These are phyloP conservation scores for Entomortierella chlamydospora DNA, from an alignment of 192 early-diverging fungal species.

Conservation along the genomic window DNA sequence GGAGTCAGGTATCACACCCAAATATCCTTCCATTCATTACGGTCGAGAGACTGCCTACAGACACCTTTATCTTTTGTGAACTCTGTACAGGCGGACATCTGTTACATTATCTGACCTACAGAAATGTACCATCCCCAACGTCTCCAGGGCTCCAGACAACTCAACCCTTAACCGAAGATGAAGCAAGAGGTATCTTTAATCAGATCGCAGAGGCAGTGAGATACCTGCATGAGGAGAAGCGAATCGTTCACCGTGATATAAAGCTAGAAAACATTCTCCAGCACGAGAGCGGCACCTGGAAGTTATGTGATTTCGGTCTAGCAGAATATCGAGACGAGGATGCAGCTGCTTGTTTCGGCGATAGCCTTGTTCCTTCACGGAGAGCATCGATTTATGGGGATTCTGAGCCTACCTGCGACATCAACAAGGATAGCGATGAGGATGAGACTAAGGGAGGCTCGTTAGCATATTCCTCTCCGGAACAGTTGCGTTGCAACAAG, in stretches of 20 bases:
- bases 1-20: conserved; percentile 74
- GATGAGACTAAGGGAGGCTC: conserved; percentile 64
- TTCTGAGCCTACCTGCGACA: not conserved
- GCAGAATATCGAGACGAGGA: conserved; percentile 67
- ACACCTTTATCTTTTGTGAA: conserved; percentile 81
- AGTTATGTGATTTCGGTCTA: conserved; percentile 93
- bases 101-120: conserved; percentile 61
- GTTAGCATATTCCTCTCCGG: conserved; percentile 78
- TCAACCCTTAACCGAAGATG: conserved; percentile 60
- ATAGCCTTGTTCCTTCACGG: conserved; percentile 10
- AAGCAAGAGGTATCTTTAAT: conserved; percentile 70
- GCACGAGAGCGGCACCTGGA: conserved; percentile 70
- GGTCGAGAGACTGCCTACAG: conserved; percentile 73
- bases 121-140: not conserved
- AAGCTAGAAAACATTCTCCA: conserved; percentile 94
- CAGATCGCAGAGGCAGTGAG: conserved; percentile 81
- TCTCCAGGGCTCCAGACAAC: not conserved
- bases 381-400: not conserved
- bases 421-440: not conserved
- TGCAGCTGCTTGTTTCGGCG: conserved; percentile 53
- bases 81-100: conserved; percentile 72
- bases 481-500: conserved; percentile 67
- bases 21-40: conserved; percentile 74
- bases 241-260: conserved; percentile 88
- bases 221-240: conserved; percentile 83